Conservation (phyloP, 2,329 filamentous ascomycete species). For the Teratosphaeria destructans region DNA sequence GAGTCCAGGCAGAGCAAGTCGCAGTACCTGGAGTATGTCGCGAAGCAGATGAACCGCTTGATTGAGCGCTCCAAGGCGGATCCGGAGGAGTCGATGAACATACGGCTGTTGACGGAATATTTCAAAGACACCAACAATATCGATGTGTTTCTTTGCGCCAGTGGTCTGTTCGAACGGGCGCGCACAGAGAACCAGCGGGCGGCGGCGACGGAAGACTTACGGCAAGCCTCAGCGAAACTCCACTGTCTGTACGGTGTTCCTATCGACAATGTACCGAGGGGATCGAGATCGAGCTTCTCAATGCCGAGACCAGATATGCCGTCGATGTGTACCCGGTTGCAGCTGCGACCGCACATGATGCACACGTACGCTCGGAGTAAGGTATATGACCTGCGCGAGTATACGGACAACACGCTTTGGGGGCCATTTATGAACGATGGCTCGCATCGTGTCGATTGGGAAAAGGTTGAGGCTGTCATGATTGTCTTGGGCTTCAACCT, state of each 20-base stretch:
- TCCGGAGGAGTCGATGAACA: slow-evolving; percentile 37
- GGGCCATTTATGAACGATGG: slow-evolving; percentile 61
- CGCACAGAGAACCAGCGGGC: slow-evolving; percentile 33
- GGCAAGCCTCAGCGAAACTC: slow-evolving; percentile 59
- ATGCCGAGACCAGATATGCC: slow-evolving; percentile 13
- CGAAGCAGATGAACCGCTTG: slow-evolving; percentile 14
- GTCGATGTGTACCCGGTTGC: slow-evolving; percentile 14
- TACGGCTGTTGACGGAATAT: slow-evolving; percentile 25
- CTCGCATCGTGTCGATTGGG: slow-evolving; percentile 59
- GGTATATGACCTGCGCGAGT: slow-evolving; percentile 65
- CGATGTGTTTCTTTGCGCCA: slow-evolving; percentile 53
- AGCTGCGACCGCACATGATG: slow-evolving; percentile 11
- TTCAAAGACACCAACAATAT: slow-evolving; percentile 42
- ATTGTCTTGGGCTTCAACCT: slow-evolving; percentile 58
- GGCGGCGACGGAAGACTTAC: slow-evolving; percentile 32
- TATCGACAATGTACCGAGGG: slow-evolving; percentile 27
- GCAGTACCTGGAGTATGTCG: slow-evolving; percentile 24
- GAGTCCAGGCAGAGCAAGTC: slow-evolving; percentile 31
- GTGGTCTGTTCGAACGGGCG: slow-evolving; percentile 51
- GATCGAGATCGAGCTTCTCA: slow-evolving; percentile 14
- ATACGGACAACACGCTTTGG: slow-evolving; percentile 53
- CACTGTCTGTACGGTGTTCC: slow-evolving; percentile 58
- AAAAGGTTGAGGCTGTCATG: slow-evolving; percentile 67
- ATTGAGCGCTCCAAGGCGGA: slow-evolving; percentile 15
- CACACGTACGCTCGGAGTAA: slow-evolving; percentile 52